Evolutionary conservation across 2,329 filamentous ascomycete species (phyloP).

Genomic region (Hypoxylon sp.): DNA sequence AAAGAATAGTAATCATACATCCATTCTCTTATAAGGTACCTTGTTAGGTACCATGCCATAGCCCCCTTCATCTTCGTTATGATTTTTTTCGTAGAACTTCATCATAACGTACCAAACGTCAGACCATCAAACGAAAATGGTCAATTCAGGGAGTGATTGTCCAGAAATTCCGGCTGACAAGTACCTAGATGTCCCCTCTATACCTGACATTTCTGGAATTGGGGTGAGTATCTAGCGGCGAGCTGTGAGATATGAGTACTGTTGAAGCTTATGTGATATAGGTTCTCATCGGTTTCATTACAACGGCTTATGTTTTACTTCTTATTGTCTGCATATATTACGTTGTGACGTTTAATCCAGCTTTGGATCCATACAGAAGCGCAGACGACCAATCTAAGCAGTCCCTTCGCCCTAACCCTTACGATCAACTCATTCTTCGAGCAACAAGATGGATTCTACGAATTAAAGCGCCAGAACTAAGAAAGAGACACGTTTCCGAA

Average conservation of each 20-base stretch:
- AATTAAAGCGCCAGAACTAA: slow-evolving; percentile 1
- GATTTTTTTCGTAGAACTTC: too few species aligned
- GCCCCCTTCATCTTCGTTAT: too few species aligned
- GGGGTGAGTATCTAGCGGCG: not conserved
- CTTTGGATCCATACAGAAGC: not conserved
- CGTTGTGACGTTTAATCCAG: not conserved
- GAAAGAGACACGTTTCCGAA: not conserved
- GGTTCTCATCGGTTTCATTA: not conserved
- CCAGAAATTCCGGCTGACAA: not conserved
- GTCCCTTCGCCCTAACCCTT: not conserved
- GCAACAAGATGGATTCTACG: not conserved
- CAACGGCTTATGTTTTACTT: not conserved
- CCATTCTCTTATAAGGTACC: too few species aligned
- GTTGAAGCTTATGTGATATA: not conserved
- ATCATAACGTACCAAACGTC: too few species aligned
- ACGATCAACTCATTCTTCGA: not conserved
- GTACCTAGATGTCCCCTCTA: not conserved
- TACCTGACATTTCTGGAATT: not conserved
- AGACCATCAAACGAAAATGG: too few species aligned
- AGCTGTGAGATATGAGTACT: not conserved
- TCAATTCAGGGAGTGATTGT: not conserved
- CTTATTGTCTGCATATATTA: not conserved
- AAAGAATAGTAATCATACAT: too few species aligned
- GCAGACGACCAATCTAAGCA: not conserved
- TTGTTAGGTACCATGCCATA: too few species aligned